Base-by-base conservation (phyloP, 1,284 basidiomycete genomes). In the Xerocomus cyaneibrunnescens region DNA sequence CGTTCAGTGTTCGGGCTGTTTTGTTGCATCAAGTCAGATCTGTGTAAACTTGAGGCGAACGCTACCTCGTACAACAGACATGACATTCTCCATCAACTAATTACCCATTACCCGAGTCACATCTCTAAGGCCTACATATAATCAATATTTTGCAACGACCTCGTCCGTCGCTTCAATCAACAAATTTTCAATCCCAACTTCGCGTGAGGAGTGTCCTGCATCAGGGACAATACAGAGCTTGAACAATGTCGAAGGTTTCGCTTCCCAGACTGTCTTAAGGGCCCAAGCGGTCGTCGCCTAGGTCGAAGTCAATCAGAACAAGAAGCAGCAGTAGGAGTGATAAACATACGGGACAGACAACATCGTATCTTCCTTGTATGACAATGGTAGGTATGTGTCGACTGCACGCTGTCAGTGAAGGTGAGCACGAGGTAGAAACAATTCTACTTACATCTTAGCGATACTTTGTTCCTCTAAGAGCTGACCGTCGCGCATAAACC, bases 401-500 rank as follows among this genome's bases (percentile, higher is more conserved):
- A 59, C 89, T 93, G 55, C 50, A 44, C 16, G 17, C n/a, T n/a
- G 25, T 66, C 42, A 57, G 51, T 22, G 38, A 53, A 37, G 57
- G 51, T 30, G 36, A 31, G 25, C 36, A 41, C 34, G 35, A 43
- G 34, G 36, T 25, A 21, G 4, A 34, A 16, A 45, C 5, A 17
- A 8, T n/a, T 43, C 13, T 13, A 62, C 81, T 38, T 59, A 88
- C 91, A 98, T 97, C 75, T 94, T 96, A 61, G 91, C 92, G 44
- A 97, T 89, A 62, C 87, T 83, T 65, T 90, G 87, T 60, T 80
- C 78, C 58, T 92, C 85, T 46, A 98, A 76, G 16, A 98, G 77
- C 66, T 94, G 90, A 0, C 94, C 94, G 31, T 96, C 90, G 31
- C 87, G 76, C 84, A 97, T 88, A 73, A 93, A 98, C 3, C 92